Conservation (phyloP, 2,329 filamentous ascomycete species). For the Penicillium sp. region DNA sequence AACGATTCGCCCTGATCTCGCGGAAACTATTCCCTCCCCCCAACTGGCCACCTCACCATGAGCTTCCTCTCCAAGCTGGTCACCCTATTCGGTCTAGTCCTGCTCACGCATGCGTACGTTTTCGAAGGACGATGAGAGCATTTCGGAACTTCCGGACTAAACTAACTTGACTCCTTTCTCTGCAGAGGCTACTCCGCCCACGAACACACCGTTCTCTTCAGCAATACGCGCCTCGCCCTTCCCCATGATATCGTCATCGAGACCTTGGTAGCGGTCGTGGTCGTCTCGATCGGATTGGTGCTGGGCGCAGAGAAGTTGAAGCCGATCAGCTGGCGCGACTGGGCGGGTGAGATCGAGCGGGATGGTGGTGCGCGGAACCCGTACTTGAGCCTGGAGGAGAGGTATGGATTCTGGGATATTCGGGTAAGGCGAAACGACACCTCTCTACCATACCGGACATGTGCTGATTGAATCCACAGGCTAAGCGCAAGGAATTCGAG, state of each 20-base stretch:
- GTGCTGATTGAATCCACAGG: slow-evolving; percentile 39
- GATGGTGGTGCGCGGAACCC: slow-evolving; percentile 74
- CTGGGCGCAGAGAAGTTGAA: slow-evolving; percentile 75
- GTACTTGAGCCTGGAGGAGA: slow-evolving; percentile 76
- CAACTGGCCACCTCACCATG: slow-evolving; percentile 54
- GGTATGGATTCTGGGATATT: slow-evolving; percentile 86
- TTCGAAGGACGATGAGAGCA: background rate
- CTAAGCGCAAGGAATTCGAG: slow-evolving; percentile 74
- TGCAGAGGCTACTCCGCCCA: slow-evolving; percentile 92
- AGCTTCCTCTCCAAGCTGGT: slow-evolving; percentile 71
- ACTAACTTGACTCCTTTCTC: background rate
- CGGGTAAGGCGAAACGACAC: slow-evolving; percentile 61
- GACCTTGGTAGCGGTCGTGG: slow-evolving; percentile 75
- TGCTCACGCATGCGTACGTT: slow-evolving; percentile 85
- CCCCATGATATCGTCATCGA: slow-evolving; percentile 89
- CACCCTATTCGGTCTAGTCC: slow-evolving; percentile 73
- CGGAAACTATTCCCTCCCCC: no score
- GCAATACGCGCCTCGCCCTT: slow-evolving; percentile 61
- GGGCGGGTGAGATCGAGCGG: slow-evolving; percentile 71
- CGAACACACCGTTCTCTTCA: slow-evolving; percentile 80
- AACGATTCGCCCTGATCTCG: no score
- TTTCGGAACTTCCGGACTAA: background rate
- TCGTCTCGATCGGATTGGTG: slow-evolving; percentile 85
- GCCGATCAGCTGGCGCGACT: slow-evolving; percentile 86
- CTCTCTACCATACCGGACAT: no score